phyloP scores from a whole-genome alignment of 2,329 filamentous ascomycete genomes.

The Corynespora cassiicola region DNA sequence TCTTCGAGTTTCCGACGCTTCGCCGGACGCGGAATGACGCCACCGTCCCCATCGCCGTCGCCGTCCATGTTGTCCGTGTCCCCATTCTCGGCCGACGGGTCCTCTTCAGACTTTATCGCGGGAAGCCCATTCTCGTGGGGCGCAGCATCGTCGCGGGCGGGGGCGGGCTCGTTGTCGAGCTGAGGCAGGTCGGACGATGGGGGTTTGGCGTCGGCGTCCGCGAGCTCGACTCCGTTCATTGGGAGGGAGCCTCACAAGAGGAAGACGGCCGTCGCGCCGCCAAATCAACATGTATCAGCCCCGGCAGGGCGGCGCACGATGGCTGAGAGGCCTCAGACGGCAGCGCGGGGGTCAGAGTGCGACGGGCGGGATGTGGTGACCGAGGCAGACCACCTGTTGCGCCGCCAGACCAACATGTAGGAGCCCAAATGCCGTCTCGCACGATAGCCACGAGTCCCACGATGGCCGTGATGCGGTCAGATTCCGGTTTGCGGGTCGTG shows the following conservation, averaged over 20 bases:
- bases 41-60: too few relatives aligned
- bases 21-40: slow-evolving; percentile 42
- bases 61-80: too few relatives aligned
- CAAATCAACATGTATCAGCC: slow-evolving; percentile 34
- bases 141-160: slow-evolving; percentile 21
- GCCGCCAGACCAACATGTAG: slow-evolving; percentile 37
- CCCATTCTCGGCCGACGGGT: slow-evolving; percentile 18
- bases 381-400: slow-evolving; percentile 37
- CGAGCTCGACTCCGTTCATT: slow-evolving; percentile 40
- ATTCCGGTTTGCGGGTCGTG: slow-evolving; percentile 34
- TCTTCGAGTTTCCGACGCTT: slow-evolving; percentile 69
- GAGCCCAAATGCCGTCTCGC: slow-evolving; percentile 28
- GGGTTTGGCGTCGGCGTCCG: slow-evolving; percentile 37
- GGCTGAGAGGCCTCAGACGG: slow-evolving; percentile 10
- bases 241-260: slow-evolving; percentile 24
- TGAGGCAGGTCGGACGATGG: slow-evolving; percentile 27
- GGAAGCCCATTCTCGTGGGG: slow-evolving; percentile 22
- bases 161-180: slow-evolving; percentile 23
- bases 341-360: slow-evolving; percentile 29
- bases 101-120: slow-evolving; percentile 37
- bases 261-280: slow-evolving; percentile 30
- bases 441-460: slow-evolving; percentile 20
- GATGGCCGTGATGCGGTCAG: slow-evolving; percentile 34
- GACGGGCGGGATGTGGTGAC: slow-evolving; percentile 18
- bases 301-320: slow-evolving; percentile 30